A percentile compares a stretch with the other conserved stretches of the same genome.
These are phyloP conservation scores for Poa pratensis DNA, from an alignment of 176 grass and related monocot genomes.

Conservation along the genomic window DNA sequence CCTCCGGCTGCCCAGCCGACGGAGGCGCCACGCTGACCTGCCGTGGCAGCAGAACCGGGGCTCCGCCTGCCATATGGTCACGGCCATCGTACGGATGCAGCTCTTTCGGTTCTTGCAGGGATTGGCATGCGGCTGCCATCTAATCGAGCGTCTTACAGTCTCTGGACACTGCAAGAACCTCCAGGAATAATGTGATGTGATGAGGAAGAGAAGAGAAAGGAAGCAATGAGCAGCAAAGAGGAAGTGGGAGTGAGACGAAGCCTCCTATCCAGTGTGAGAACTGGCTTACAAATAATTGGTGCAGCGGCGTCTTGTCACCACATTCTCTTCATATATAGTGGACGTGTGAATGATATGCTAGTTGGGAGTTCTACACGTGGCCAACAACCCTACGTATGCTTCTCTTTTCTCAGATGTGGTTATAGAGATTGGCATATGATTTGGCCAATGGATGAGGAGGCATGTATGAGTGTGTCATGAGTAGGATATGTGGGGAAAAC, in stretches of 20 bases:
- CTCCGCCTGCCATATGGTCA: background rate
- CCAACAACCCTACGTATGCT: constrained; percentile 44
- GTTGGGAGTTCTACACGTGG: constrained; percentile 31
- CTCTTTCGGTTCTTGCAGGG: background rate
- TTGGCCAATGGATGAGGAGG: constrained; percentile 30
- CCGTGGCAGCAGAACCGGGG: constrained; percentile 24
- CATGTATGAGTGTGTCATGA: constrained; percentile 50
- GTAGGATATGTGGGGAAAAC: constrained; percentile 41
- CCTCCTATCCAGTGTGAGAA: background rate
- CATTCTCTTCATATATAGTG: constrained; percentile 11
- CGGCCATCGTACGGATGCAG: background rate
- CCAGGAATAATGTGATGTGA: background rate
- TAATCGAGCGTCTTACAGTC: background rate
- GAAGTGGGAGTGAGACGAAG: background rate
- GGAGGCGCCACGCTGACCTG: constrained; percentile 29
- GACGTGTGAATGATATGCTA: constrained; percentile 16
- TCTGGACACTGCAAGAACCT: background rate
- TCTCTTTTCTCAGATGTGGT: constrained; percentile 40
- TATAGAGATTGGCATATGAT: constrained; percentile 6
- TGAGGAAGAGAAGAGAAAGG: too few relatives aligned
- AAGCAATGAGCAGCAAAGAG: background rate
- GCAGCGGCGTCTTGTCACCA: constrained; percentile 43
- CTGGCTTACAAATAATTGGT: constrained; percentile 45
- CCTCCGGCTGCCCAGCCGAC: constrained; percentile 16
- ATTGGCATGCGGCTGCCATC: constrained; percentile 21